phyloP scores from a whole-genome alignment of 2,329 filamentous ascomycete species.

The Neophaeococcomyces aloes region DNA sequence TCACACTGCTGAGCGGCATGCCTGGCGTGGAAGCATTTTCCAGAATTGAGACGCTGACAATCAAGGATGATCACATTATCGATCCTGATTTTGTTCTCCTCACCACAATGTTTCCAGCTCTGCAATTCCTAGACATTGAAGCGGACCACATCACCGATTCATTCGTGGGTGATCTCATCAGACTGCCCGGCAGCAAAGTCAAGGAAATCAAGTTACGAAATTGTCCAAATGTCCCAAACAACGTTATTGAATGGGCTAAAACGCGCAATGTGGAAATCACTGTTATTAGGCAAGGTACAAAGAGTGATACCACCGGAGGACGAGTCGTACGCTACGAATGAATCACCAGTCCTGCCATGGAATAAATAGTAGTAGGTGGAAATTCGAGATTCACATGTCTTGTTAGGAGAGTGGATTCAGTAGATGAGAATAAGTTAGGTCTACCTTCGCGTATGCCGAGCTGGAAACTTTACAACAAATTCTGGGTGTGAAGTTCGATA shows the following conservation, averaged over 20 bases:
- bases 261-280: conserved; percentile 1
- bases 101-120: neutral
- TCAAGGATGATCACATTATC: conserved; percentile 5
- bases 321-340: no score
- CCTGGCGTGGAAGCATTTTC: conserved; percentile 1
- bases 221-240: conserved; percentile 1
- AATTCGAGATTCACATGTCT: no score
- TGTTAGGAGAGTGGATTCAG: no score
- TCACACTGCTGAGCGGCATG: neutral
- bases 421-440: no score
- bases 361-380: no score
- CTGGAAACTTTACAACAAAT: no score
- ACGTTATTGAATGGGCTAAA: conserved; percentile 1
- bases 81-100: neutral
- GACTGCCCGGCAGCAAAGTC: neutral
- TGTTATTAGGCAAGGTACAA: neutral
- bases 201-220: conserved; percentile 1
- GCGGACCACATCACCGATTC: neutral
- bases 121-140: conserved; percentile 1
- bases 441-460: no score
- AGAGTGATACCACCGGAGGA: neutral
- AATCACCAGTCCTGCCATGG: no score
- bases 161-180: conserved; percentile 5
- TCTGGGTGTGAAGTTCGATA: no score
- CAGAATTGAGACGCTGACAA: neutral